Base-by-base conservation (phyloP, 2,329 filamentous ascomycete species). In the Pyrenochaeta sp. region DNA sequence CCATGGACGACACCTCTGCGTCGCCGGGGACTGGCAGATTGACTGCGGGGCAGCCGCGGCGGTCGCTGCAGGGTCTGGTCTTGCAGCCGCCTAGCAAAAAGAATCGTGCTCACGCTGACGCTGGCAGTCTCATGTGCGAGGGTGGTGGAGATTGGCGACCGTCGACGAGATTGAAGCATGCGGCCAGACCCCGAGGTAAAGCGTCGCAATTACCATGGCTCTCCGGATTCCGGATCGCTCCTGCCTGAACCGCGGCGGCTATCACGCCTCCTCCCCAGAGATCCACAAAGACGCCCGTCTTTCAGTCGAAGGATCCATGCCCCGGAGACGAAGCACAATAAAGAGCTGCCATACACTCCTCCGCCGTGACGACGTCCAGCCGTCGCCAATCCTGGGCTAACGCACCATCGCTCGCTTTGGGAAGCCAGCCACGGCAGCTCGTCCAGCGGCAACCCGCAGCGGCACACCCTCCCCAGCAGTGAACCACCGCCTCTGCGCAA, bases 61-160 rank as follows among this genome's bases (percentile, higher is more conserved):
- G 42, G 34, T 48, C 23, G 35, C 50, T 54, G 55, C 57, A 59
- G 59, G 57, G 57, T 59, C 56, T 35, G 47, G 42, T 28, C 23
- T n/a, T n/a, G n/a, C n/a, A n/a, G n/a, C n/a, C 19, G 46, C 41
- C 42, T 42, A 22, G 20, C 30, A 41, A 41, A 41, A 44, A 47
- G 39, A 28, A 44, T 45, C 24, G 28, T 39, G 31, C 24, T 31
- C 45, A 49, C 48, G 39, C 32, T 39, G 18, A 15, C 23, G 13
- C 30, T n/a, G 19, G 24, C 30, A 22, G 40, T 38, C 35, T 35
- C 44, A 41, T 46, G 41, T 39, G 41, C 39, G 34, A 40, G 17
- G 35, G n/a, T 35, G 20, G 32, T 41, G 39, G 42, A 53, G 21
- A 46, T 38, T 29, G 29, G 23, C 14, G 19, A 34, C 8, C 18